Evolutionary conservation across 2,329 filamentous ascomycete species (phyloP).

Genomic region (Cryphonectria radicalis): DNA sequence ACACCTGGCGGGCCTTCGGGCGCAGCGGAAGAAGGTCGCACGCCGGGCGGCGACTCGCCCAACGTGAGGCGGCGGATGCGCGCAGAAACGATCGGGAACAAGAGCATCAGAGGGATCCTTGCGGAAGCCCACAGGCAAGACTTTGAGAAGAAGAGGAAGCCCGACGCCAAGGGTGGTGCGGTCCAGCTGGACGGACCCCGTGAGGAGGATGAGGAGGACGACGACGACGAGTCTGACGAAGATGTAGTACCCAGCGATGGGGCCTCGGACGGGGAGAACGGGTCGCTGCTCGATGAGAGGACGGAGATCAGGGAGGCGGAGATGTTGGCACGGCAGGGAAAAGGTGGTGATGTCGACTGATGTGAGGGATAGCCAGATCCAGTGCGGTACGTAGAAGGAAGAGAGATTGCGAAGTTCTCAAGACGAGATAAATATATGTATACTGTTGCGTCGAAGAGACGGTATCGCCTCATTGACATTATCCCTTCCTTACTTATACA

Average conservation of each 20-base stretch:
- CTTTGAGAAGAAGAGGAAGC: conserved; percentile 76
- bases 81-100: conserved; percentile 40
- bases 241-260: conserved; percentile 35
- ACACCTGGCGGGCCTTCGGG: conserved; percentile 19
- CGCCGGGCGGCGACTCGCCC: conserved; percentile 21
- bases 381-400: not conserved
- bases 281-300: conserved; percentile 33
- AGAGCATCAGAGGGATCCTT: conserved; percentile 65
- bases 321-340: conserved; percentile 30
- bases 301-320: conserved; percentile 39
- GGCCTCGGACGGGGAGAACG: conserved; percentile 43
- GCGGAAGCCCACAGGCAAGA: conserved; percentile 87
- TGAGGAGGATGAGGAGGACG: conserved; percentile 33
- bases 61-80: conserved; percentile 39
- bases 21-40: conserved; percentile 28
- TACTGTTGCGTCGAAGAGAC: not conserved
- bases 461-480: not conserved
- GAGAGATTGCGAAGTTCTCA: not conserved
- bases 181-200: conserved; percentile 31
- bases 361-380: not conserved
- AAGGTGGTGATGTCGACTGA: conserved; percentile 14
- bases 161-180: conserved; percentile 27
- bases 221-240: conserved; percentile 36
- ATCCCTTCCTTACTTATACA: not conserved
- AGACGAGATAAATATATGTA: not conserved